These are phyloP conservation scores for Podospora anserina DNA, from an alignment of 495 filamentous ascomycete species.

Conservation along the genomic window DNA sequence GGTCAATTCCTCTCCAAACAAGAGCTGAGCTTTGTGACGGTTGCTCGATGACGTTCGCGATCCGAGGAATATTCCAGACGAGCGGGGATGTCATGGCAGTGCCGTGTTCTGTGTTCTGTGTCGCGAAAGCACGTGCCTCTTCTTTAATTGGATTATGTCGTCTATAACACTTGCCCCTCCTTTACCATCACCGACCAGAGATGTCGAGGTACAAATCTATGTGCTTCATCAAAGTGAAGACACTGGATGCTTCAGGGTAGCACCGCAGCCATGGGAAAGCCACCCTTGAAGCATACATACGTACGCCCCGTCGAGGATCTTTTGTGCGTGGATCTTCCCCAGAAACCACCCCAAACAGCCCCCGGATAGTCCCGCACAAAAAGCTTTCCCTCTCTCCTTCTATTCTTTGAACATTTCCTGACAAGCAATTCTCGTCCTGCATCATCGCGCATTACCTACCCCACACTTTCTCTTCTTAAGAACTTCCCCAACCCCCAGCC, in stretches of 20 bases:
- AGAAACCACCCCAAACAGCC: too few species aligned
- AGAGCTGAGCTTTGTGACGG: not conserved
- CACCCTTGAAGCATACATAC: not conserved
- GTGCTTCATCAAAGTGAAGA: too few species aligned
- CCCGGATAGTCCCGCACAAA: not conserved
- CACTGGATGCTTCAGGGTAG: too few species aligned
- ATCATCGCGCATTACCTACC: not conserved
- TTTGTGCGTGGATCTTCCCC: not conserved
- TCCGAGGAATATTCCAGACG: not conserved
- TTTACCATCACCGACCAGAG: not conserved
- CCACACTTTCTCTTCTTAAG: not conserved
- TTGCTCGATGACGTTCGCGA: slow-evolving; percentile 9
- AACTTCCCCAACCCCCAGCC: not conserved
- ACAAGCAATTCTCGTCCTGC: not conserved
- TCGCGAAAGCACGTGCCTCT: slow-evolving; percentile 21
- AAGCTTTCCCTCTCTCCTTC: not conserved
- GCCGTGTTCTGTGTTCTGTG: not conserved
- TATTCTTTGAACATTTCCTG: not conserved
- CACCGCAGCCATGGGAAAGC: too few species aligned
- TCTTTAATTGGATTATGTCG: slow-evolving; percentile 12
- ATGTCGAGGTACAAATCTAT: too few species aligned
- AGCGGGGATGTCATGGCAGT: not conserved
- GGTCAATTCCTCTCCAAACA: not conserved
- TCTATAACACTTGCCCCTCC: not conserved
- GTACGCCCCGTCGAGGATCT: not conserved